A percentile compares a stretch with the other conserved stretches of the same genome.
Conservation (phyloP, 805 yeast species). For the Allodekkera sacchari region DNA sequence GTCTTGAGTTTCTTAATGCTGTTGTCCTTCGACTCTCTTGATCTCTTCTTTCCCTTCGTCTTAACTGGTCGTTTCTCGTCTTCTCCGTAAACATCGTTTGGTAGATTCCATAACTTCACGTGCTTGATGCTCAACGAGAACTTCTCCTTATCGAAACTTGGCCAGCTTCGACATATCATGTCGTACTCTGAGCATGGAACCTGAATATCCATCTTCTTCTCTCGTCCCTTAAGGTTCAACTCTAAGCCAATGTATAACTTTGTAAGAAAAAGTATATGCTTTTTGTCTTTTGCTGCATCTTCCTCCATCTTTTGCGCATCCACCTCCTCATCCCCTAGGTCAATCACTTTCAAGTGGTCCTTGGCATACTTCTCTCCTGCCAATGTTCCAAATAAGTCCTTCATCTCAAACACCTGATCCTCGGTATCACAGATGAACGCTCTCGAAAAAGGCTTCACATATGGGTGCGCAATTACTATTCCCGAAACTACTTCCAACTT, state of each 20-base stretch:
- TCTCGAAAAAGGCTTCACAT: constrained; percentile 63
- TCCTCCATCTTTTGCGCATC: constrained; percentile 22
- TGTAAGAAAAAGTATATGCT: constrained; percentile 46
- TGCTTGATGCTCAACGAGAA: constrained; percentile 60
- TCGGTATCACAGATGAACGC: constrained; percentile 36
- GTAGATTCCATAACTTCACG: constrained; percentile 72
- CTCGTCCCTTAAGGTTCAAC: constrained; percentile 41
- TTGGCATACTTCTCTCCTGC: constrained; percentile 40
- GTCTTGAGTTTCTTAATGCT: constrained; percentile 26
- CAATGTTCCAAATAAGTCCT: constrained; percentile 44
- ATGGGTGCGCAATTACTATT: constrained; percentile 83
- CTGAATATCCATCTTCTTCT: constrained; percentile 71
- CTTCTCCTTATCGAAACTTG: constrained; percentile 51
- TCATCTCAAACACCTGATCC: constrained; percentile 27
- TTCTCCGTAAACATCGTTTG: constrained; percentile 72
- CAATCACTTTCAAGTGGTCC: constrained; percentile 25
- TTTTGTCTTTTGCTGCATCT: constrained; percentile 15
- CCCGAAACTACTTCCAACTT: constrained; percentile 76
- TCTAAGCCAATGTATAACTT: constrained; percentile 77
- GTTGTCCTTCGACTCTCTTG: constrained; percentile 23
- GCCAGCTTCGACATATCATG: constrained; percentile 69
- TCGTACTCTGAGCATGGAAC: constrained; percentile 87
- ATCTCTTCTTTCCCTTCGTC: constrained; percentile 42
- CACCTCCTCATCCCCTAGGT: constrained; percentile 23
- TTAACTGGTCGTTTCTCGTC: constrained; percentile 73